Conservation (phyloP, 2,329 filamentous ascomycete genomes). For the Aspergillaceae sp. region DNA sequence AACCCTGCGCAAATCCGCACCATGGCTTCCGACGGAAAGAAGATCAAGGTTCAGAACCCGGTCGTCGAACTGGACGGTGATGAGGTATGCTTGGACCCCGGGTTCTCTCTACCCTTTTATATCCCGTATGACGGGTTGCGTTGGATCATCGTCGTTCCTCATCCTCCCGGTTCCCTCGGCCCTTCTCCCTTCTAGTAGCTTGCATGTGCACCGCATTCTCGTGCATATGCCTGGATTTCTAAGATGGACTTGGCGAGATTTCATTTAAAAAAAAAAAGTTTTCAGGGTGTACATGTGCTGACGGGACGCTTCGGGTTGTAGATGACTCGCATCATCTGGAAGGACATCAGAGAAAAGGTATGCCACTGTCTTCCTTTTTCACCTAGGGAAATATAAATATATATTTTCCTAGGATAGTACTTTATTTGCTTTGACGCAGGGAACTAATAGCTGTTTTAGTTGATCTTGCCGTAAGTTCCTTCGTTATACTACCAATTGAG, state of each 20-base stretch:
- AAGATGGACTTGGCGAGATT: no score
- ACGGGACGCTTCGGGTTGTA: conserved; percentile 29
- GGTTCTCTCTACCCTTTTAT: conserved; percentile 6
- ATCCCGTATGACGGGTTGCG: no score
- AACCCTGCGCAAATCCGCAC: conserved; percentile 35
- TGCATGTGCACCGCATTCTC: conserved; percentile 1
- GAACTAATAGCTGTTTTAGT: conserved; percentile 35
- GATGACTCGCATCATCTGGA: conserved; percentile 99
- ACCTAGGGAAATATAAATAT: no score
- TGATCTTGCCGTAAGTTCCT: conserved; percentile 65
- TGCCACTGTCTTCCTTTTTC: conserved; percentile 5
- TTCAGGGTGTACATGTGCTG: conserved; percentile 10
- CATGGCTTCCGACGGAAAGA: conserved; percentile 48
- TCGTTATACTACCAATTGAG: neutral
- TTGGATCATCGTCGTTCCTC: no score
- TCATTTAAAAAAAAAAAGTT: no score
- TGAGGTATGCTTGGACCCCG: conserved; percentile 36
- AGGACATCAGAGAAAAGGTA: conserved; percentile 94
- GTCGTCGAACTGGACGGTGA: conserved; percentile 94
- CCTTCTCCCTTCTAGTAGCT: no score
- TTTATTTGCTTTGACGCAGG: no score
- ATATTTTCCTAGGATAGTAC: no score
- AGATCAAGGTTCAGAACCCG: conserved; percentile 99
- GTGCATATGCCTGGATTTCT: neutral
- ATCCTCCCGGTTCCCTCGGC: neutral